Conservation (phyloP, 768 basidiomycete species). For the Macrocybe gigantea region DNA sequence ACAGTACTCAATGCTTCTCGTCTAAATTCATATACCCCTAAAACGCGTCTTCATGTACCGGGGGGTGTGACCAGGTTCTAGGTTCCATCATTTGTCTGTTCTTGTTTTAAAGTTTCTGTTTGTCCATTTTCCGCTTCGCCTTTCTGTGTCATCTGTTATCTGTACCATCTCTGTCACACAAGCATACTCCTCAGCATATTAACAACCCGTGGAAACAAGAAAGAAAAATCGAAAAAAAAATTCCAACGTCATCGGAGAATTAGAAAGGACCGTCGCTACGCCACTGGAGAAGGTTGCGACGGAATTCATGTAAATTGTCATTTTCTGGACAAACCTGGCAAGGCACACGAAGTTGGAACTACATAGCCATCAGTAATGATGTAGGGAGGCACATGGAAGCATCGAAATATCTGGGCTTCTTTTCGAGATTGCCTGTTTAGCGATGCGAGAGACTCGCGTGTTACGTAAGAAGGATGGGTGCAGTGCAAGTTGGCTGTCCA, state of each 20-base stretch:
- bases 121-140: no score
- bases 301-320: slow-evolving; percentile 6
- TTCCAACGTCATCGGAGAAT: slow-evolving; percentile 14
- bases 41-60: no score
- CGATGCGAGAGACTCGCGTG: no score
- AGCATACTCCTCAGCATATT: neutral
- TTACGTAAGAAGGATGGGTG: no score
- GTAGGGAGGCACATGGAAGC: slow-evolving; percentile 16
- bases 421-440: no score
- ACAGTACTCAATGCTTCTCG: slow-evolving; percentile 49
- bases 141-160: no score
- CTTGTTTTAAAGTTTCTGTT: no score
- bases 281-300: slow-evolving; percentile 12
- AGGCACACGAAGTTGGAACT: slow-evolving; percentile 16
- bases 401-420: neutral
- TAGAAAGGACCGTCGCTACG: slow-evolving; percentile 13
- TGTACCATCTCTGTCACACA: no score
- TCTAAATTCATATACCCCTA: slow-evolving; percentile 25
- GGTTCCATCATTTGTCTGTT: no score
- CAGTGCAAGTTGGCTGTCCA: no score
- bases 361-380: slow-evolving; percentile 12
- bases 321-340: slow-evolving; percentile 1
- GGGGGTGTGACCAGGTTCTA: no score
- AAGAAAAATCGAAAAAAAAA: slow-evolving; percentile 2
- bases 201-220: slow-evolving; percentile 5